These are phyloP conservation scores for Apophysomyces ossiformis DNA, from an alignment of 371 early-diverging fungal species.

Conservation along the genomic window DNA sequence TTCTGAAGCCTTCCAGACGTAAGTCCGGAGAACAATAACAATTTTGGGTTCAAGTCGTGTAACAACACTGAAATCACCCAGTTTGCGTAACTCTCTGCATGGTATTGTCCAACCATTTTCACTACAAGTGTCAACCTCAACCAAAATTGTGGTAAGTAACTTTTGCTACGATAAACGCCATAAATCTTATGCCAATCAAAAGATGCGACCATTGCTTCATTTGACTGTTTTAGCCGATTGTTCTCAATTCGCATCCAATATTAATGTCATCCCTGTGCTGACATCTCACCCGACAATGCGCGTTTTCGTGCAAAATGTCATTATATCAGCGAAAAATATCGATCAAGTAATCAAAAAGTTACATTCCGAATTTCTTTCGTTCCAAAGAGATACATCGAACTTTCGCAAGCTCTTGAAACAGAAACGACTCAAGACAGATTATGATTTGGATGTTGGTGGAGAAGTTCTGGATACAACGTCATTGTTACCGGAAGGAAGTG, in stretches of 20 bases:
- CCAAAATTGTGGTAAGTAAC: slow-evolving; percentile 41
- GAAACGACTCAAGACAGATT: slow-evolving; percentile 44
- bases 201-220: slow-evolving; percentile 57
- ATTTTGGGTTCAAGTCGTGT: slow-evolving; percentile 11
- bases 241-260: slow-evolving; percentile 70
- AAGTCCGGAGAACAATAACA: slow-evolving; percentile 15
- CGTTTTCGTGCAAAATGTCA: slow-evolving; percentile 70
- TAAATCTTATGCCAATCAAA: background rate
- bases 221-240: slow-evolving; percentile 82
- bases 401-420: slow-evolving; percentile 56
- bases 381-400: slow-evolving; percentile 64
- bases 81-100: slow-evolving; percentile 43
- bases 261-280: slow-evolving; percentile 60
- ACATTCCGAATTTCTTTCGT: slow-evolving; percentile 57
- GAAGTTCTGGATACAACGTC: slow-evolving; percentile 38
- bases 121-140: slow-evolving; percentile 37
- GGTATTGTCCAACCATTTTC: slow-evolving; percentile 53
- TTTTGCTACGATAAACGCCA: background rate
- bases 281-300: slow-evolving; percentile 68
- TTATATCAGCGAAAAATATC: slow-evolving; percentile 60
- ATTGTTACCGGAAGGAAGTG: slow-evolving; percentile 8
- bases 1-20: slow-evolving; percentile 64
- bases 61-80: slow-evolving; percentile 18
- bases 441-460: slow-evolving; percentile 59
- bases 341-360: slow-evolving; percentile 56